Base-by-base conservation (phyloP, 2,329 filamentous ascomycete species). In the Herpotrichia juniperi region DNA sequence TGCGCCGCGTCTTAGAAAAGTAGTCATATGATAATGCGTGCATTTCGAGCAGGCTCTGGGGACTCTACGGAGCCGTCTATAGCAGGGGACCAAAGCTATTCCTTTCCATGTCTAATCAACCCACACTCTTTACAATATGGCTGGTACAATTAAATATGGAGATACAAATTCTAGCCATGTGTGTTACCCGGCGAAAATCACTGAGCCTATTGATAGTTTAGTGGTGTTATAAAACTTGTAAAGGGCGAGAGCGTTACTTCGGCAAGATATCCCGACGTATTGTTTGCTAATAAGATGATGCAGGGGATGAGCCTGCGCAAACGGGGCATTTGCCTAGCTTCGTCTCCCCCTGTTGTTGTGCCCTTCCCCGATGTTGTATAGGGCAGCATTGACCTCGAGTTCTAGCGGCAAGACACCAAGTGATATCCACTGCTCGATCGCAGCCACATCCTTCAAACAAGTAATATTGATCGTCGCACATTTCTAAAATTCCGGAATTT, bases 371-470 rank as follows among this genome's bases (percentile, higher is more conserved):
- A 35, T 49, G 46, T 42, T 3, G n/a, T 42, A 37, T 9, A 19
- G 46, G 46, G 35, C 46, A 48, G 35, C 46, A 48, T 42, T 48
- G 46, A 40, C 46, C 46, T 25, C 46, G 46, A 40, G 21, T 16
- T 48, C 32, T 42, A 42, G 46, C 46, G 42, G 35, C 46, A 31
- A 21, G 35, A 32, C 46, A 43, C 46, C 46, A 49, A 49, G 46
- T 49, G 35, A 49, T 49, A 42, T 49, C 46, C 24, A 49, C 46
- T 37, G 46, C 46, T 42, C 46, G 35, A 49, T 42, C 46, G 35
- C 46, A 49, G 26, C 37, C 46, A 49, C 46, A 49, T 16, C 26
- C 46, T 49, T 42, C 28, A 19, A 49, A 49, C 22, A 6, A 42
- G 25, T 48, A 42, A 42, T 42, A 46, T 21, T 46, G 42, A 19